Base-by-base conservation (phyloP, 1,284 basidiomycete species). In the Leccinum fallax region DNA sequence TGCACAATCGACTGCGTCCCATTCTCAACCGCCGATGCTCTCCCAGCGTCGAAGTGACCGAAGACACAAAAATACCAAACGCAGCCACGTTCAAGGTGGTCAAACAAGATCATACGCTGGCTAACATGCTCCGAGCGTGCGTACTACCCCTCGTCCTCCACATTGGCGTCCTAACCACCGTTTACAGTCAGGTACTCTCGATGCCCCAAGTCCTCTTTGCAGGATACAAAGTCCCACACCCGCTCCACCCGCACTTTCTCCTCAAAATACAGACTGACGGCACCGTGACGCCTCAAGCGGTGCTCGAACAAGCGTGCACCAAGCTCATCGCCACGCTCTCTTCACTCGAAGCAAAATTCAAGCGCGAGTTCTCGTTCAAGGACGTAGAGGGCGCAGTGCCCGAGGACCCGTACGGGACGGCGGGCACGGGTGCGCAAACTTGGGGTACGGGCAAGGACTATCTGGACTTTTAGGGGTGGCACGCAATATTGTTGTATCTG, bases 181-280 rank as follows among this genome's bases (percentile, higher is more conserved):
- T 59, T 53, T 64, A 60, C 76, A 96, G 94, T 9, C 94, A 98
- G 84, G 87, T 97, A 26, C 87, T 97, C 26, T 77, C 88, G 13
- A 91, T 92, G 83, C 89, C 93, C 1, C 83, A 89, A 67, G 88
- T 97, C 65, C 87, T 97, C 63, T 99, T 99, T 74, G 95, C 95
- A 3, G 97, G 97, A 0, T 98, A 98, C 87, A 95, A 96, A 81
- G 94, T 97, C 43, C 95, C 97, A 0, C 97, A 98, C 71, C 97
- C 97, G 1, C 86, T 98, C 19, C 94, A 98, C 66, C 95, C 97
- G 8, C 86, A 95, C 71, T 97, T 98, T 77, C 82, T 92, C 46
- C 85, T 99, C 77, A 98, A 97, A 76, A 89, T 98, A 63, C 97
- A 98, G 78, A 98, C 95, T 1, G 95, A 98, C 77, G 95, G 95